These are phyloP conservation scores for Monosporascus ibericus DNA, from an alignment of 2,329 filamentous ascomycete species.

Conservation along the genomic window DNA sequence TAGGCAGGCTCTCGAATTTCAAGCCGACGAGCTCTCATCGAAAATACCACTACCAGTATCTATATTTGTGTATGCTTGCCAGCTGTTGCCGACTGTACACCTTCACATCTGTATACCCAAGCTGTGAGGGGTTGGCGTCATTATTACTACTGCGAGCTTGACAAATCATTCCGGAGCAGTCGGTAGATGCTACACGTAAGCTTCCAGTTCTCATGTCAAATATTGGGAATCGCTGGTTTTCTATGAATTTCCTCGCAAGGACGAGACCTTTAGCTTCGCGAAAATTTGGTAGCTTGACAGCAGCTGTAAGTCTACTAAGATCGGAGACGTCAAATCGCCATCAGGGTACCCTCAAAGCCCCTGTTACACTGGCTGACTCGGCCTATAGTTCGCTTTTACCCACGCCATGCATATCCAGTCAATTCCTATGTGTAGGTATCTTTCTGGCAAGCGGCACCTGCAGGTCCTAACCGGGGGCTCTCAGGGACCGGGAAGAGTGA, in stretches of 20 bases:
- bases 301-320: constrained; percentile 21
- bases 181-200: no score
- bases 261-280: constrained; percentile 28
- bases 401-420: constrained; percentile 78
- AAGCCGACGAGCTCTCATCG: no score
- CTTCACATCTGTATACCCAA: no score
- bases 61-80: no score
- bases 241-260: constrained; percentile 38
- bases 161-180: no score
- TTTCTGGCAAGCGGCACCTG: constrained; percentile 4
- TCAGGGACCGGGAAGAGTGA: constrained; percentile 70
- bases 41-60: no score
- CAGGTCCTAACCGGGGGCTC: background rate
- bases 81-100: no score
- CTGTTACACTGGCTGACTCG: constrained; percentile 4
- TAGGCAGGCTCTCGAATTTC: no score
- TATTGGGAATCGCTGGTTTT: background rate
- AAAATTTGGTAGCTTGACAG: constrained; percentile 22
- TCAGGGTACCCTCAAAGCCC: constrained; percentile 8
- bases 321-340: constrained; percentile 1
- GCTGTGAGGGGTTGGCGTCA: no score
- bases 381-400: constrained; percentile 24
- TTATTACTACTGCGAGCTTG: no score
- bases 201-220: no score
- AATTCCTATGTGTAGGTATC: constrained; percentile 78